Percentiles rank a stretch among this genome's conserved stretches.
Conservation (phyloP, 306 rosid species). For the Hippophae rhamnoides region DNA sequence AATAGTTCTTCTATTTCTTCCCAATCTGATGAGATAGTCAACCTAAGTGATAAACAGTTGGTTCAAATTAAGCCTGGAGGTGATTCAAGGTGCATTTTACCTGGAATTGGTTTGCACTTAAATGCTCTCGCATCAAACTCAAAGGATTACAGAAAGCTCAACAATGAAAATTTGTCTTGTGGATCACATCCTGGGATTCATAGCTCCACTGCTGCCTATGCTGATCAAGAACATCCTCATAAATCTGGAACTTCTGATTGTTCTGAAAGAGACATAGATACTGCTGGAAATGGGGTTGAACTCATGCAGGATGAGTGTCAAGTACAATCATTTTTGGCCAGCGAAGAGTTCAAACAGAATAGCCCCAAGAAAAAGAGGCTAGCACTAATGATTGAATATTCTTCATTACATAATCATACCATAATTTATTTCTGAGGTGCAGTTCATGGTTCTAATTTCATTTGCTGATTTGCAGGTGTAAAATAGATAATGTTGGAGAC, state of each 20-base stretch:
- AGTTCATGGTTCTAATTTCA: not conserved
- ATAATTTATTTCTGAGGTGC: not conserved
- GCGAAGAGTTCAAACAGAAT: slow-evolving; percentile 12
- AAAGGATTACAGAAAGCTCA: not conserved
- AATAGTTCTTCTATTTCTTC: slow-evolving; percentile 1
- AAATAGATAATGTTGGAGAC: slow-evolving; percentile 17
- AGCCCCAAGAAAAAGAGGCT: slow-evolving; percentile 24
- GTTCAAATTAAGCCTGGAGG: not conserved
- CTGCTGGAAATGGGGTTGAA: slow-evolving; percentile 8
- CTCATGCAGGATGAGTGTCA: slow-evolving; percentile 1
- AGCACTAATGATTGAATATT: not conserved
- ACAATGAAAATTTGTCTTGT: slow-evolving; percentile 6
- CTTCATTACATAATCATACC: not conserved
- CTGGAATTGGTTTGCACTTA: slow-evolving; percentile 24
- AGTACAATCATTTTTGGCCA: not conserved
- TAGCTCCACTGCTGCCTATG: not conserved
- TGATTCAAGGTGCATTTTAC: slow-evolving; percentile 8
- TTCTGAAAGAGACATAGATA: slow-evolving; percentile 10
- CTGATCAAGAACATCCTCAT: slow-evolving; percentile 2
- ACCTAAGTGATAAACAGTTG: not conserved
- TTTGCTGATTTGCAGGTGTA: slow-evolving; percentile 5
- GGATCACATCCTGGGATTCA: slow-evolving; percentile 4
- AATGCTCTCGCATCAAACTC: slow-evolving; percentile 14
- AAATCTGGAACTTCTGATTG: not conserved
- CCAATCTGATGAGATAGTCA: slow-evolving; percentile 6